Conservation (phyloP, 805 yeast species). For the Metschnikowia amazonensis region DNA sequence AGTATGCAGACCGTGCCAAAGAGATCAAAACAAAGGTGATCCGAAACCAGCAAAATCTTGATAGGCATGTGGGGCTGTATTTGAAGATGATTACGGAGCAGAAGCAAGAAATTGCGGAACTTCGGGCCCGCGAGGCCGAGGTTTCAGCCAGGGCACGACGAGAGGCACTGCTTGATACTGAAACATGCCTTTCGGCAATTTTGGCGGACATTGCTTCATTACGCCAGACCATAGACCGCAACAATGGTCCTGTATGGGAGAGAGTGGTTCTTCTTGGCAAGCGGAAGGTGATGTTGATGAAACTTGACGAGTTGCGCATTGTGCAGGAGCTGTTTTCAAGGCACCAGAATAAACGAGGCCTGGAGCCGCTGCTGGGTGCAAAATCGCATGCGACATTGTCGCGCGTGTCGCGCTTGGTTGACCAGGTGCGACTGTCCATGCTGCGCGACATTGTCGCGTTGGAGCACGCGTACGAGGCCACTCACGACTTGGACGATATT, state of each 20-base stretch:
- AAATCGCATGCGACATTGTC: neutral
- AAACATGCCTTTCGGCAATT: conserved; percentile 37
- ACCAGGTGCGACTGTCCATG: conserved; percentile 23
- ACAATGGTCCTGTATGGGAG: conserved; percentile 42
- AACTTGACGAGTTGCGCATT: conserved; percentile 10
- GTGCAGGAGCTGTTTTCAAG: neutral
- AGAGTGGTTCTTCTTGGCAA: conserved; percentile 45
- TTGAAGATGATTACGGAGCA: conserved; percentile 81
- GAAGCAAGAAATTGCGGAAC: conserved; percentile 64
- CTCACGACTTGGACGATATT: conserved; percentile 51
- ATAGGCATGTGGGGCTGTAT: conserved; percentile 81
- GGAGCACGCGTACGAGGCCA: conserved; percentile 46
- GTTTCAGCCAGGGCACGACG: conserved; percentile 37
- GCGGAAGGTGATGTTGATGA: conserved; percentile 32
- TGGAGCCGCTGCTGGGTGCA: neutral
- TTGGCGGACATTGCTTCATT: conserved; percentile 42
- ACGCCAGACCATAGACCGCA: conserved; percentile 37
- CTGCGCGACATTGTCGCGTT: conserved; percentile 45
- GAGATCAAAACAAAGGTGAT: conserved; percentile 79
- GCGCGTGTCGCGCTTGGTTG: conserved; percentile 8
- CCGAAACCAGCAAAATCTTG: conserved; percentile 70
- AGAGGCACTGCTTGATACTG: conserved; percentile 29
- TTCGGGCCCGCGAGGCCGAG: conserved; percentile 52
- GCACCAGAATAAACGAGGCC: neutral
- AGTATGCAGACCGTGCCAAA: conserved; percentile 89